phyloP scores from a whole-genome alignment of 768 basidiomycete genomes.

The Glaciozyma antarctica region DNA sequence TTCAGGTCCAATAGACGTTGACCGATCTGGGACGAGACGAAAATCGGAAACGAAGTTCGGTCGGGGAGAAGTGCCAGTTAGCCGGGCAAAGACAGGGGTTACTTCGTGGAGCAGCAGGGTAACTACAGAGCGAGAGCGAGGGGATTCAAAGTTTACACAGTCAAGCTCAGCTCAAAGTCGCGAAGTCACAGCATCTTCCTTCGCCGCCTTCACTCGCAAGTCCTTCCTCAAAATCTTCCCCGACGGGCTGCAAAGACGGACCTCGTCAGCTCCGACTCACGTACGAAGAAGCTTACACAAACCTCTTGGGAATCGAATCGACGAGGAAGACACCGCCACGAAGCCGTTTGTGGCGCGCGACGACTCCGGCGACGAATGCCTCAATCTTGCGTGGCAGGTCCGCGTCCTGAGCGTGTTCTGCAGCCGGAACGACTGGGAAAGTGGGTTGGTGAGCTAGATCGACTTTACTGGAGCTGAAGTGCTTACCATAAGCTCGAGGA shows the following conservation, averaged over 20 bases:
- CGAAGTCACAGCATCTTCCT: constrained; percentile 39
- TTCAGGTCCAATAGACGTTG: too few relatives aligned
- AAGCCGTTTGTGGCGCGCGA: constrained; percentile 30
- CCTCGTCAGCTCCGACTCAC: neutral
- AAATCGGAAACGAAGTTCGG: too few relatives aligned
- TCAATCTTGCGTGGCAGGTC: constrained; percentile 12
- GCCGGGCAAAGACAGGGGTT: too few relatives aligned
- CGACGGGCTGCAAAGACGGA: constrained; percentile 50
- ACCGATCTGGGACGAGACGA: too few relatives aligned
- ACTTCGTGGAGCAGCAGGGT: too few relatives aligned
- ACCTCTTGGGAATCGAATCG: constrained; percentile 41
- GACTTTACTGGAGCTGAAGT: neutral
- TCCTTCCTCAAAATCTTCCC: constrained; percentile 80
- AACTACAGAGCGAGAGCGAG: too few relatives aligned
- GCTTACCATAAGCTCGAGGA: constrained; percentile 30
- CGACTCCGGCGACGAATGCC: constrained; percentile 20
- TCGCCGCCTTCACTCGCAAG: constrained; percentile 58
- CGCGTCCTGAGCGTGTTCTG: constrained; percentile 1
- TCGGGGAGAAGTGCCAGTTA: too few relatives aligned
- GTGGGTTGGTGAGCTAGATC: neutral
- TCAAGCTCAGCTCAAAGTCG: too few relatives aligned
- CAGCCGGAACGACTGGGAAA: constrained; percentile 6
- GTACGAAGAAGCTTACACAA: constrained; percentile 14
- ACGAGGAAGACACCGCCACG: constrained; percentile 26
- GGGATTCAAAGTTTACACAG: too few relatives aligned